Conservation (phyloP, 208 protist species). For the Porcisia hertigi region DNA sequence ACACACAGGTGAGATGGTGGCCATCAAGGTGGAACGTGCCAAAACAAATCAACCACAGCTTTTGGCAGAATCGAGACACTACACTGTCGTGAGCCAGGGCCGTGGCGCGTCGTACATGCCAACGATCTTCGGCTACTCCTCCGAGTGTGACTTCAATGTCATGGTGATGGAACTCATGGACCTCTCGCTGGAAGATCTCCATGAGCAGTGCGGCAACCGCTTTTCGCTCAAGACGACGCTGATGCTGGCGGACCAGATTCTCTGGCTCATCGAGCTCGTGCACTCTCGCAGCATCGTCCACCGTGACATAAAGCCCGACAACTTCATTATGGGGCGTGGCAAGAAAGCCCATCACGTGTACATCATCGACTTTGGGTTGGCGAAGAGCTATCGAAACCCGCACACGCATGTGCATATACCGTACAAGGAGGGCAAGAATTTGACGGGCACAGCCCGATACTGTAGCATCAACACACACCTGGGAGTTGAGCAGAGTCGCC, state of each 20-base stretch:
- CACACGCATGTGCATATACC: slow-evolving; percentile 98
- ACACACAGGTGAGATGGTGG: slow-evolving; percentile 80
- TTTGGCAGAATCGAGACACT: slow-evolving; percentile 85
- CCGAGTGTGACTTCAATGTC: slow-evolving; percentile 92
- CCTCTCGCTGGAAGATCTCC: slow-evolving; percentile 93
- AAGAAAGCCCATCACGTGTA: slow-evolving; percentile 92
- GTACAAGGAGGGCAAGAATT: slow-evolving; percentile 98
- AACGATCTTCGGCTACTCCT: slow-evolving; percentile 84
- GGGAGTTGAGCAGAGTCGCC: slow-evolving; percentile 96
- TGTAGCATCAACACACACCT: slow-evolving; percentile 99
- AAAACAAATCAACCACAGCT: slow-evolving; percentile 92
- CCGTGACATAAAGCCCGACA: slow-evolving; percentile 95
- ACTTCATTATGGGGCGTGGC: slow-evolving; percentile 92
- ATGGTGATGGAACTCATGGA: slow-evolving; percentile 95
- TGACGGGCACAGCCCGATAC: slow-evolving; percentile 99
- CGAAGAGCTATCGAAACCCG: slow-evolving; percentile 98
- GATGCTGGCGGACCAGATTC: slow-evolving; percentile 94
- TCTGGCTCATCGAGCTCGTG: slow-evolving; percentile 89
- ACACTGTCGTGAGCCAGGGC: slow-evolving; percentile 76
- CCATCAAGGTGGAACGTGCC: slow-evolving; percentile 92
- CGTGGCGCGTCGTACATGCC: slow-evolving; percentile 87
- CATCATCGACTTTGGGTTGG: slow-evolving; percentile 99
- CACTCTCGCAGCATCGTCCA: slow-evolving; percentile 93
- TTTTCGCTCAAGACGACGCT: slow-evolving; percentile 93
- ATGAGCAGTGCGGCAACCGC: slow-evolving; percentile 83